A percentile compares a stretch with the other conserved stretches of the same genome.
phyloP scores from a whole-genome alignment of 2,329 filamentous ascomycete species.

The Westerdykella aurantiaca region DNA sequence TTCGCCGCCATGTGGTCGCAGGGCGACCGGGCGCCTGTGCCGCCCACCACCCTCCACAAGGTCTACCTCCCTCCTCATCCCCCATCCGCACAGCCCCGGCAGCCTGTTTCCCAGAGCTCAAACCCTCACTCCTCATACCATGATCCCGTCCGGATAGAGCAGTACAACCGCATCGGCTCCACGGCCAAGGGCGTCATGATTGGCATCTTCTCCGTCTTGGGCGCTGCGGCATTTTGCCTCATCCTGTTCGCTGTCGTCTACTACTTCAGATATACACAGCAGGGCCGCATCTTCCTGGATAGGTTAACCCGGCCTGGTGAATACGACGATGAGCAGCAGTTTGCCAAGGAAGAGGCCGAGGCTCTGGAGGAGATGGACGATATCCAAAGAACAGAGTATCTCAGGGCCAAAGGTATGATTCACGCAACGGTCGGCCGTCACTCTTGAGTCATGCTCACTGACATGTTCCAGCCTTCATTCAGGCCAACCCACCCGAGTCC shows the following conservation, averaged over 20 bases:
- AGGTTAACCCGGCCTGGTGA: constrained; percentile 89
- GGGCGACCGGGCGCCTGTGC: constrained; percentile 21
- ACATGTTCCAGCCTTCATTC: constrained; percentile 68
- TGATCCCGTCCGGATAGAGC: constrained; percentile 21
- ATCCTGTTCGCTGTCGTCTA: constrained; percentile 77
- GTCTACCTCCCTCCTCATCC: constrained; percentile 23
- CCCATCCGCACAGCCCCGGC: constrained; percentile 14
- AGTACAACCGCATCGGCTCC: constrained; percentile 39
- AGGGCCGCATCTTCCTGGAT: constrained; percentile 87
- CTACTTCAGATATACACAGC: constrained; percentile 85
- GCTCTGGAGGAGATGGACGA: constrained; percentile 96
- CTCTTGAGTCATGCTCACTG: constrained; percentile 5
- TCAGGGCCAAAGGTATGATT: constrained; percentile 81
- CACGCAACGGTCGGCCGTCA: background rate
- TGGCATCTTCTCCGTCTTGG: constrained; percentile 88
- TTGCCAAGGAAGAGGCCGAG: constrained; percentile 87
- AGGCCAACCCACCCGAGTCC: constrained; percentile 91
- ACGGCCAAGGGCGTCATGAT: constrained; percentile 81
- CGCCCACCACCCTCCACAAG: constrained; percentile 29
- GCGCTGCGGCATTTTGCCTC: constrained; percentile 78
- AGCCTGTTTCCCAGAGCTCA: constrained; percentile 5
- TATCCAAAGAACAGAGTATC: constrained; percentile 79
- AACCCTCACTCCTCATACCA: constrained; percentile 14
- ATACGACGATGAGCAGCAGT: constrained; percentile 96
- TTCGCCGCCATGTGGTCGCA: constrained; percentile 29